These are phyloP conservation scores for Ophiorrhiza pumila DNA, from an alignment of 257 asterid genomes.

Conservation along the genomic window DNA sequence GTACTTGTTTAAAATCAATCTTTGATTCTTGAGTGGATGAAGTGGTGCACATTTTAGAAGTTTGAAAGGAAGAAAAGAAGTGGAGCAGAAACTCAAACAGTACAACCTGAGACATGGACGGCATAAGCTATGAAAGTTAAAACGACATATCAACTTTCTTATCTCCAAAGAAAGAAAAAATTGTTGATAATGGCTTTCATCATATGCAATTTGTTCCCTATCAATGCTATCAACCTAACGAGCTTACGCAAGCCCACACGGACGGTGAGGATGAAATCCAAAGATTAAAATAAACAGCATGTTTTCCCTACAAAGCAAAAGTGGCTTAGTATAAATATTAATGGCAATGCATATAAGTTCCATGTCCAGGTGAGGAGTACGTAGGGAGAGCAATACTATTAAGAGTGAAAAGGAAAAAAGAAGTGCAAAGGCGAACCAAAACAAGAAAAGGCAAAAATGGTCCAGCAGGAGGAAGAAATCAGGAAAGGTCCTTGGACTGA, in stretches of 20 bases:
- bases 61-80: not conserved
- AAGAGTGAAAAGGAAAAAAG: no score
- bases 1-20: not conserved
- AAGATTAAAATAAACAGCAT: conserved; percentile 5
- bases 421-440: not conserved
- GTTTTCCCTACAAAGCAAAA: not conserved
- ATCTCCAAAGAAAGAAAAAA: conserved; percentile 31
- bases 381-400: not conserved
- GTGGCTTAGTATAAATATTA: conserved; percentile 28
- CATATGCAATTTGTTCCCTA: conserved; percentile 41
- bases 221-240: conserved; percentile 32
- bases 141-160: conserved; percentile 70
- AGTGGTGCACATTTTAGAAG: not conserved
- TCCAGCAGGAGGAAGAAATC: conserved; percentile 25
- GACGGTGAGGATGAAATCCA: conserved; percentile 33
- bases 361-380: conserved; percentile 9
- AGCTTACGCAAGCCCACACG: conserved; percentile 27
- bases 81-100: not conserved
- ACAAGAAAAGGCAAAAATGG: conserved; percentile 22
- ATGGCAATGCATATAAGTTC: not conserved
- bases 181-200: conserved; percentile 49
- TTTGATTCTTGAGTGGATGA: not conserved
- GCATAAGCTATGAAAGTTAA: conserved; percentile 59
- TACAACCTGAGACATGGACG: conserved; percentile 29
- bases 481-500: conserved; percentile 95